Conservation (phyloP, 2,329 filamentous ascomycete species). For the Emmonsiellopsis sp. region DNA sequence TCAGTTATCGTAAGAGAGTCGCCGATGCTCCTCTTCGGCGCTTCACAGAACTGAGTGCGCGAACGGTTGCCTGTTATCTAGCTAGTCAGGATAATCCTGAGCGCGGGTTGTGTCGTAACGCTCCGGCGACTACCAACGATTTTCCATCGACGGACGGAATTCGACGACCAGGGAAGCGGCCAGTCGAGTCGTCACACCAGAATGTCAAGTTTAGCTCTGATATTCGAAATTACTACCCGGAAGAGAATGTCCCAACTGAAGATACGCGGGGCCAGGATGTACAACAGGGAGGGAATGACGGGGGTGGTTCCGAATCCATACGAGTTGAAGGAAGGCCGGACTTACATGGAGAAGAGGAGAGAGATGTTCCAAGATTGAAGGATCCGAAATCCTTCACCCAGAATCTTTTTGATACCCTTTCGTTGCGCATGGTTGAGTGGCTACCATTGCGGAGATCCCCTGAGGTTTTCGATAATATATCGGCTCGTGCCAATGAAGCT, state of each 20-base stretch:
- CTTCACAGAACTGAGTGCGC: constrained; percentile 72
- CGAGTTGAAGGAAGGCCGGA: constrained; percentile 6
- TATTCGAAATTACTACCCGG: background rate
- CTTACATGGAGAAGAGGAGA: constrained; percentile 14
- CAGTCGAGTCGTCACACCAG: background rate
- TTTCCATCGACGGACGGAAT: constrained; percentile 1
- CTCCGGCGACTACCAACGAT: constrained; percentile 12
- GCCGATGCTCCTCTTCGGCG: constrained; percentile 61
- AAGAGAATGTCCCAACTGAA: background rate
- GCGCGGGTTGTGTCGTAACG: constrained; percentile 53
- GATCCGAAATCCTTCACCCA: constrained; percentile 56
- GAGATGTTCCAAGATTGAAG: constrained; percentile 23
- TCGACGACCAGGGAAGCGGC: background rate
- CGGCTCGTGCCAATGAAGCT: background rate
- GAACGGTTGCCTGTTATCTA: constrained; percentile 69
- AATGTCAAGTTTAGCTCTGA: background rate
- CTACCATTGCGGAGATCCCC: constrained; percentile 24
- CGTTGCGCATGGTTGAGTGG: constrained; percentile 38
- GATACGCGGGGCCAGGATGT: background rate
- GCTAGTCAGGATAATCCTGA: constrained; percentile 72
- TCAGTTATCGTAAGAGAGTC: constrained; percentile 63
- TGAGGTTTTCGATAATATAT: background rate
- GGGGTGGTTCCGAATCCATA: background rate
- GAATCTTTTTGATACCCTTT: constrained; percentile 42
- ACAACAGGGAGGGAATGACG: background rate